Evolutionary conservation across 2,329 filamentous ascomycete genomes (phyloP), one percentile per base, ranked within the genome.

Genomic region (Cercospora sesami): DNA sequence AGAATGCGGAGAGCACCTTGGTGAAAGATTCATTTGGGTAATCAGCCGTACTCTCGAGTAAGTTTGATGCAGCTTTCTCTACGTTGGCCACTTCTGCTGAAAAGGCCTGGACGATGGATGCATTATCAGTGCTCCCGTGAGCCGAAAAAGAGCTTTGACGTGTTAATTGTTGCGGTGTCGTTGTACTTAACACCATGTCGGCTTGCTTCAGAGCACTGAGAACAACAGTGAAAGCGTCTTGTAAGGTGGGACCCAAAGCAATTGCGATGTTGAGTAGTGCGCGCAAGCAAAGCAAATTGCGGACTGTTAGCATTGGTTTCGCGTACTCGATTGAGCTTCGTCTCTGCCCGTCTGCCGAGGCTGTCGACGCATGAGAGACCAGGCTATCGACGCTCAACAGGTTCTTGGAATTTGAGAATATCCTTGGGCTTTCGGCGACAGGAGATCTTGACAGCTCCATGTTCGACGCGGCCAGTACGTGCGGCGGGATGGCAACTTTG

Each of bases 181-280:
- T 80, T 18, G 79, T 75, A 10, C 87, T 85, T 28, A 97, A 85
- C 4, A 98, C 89, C 70, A 96, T 89, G 74, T 98, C 95, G 2
- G 94, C 94, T 78, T 97, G 92, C 75, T 97, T 93, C 7, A 99
- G 82, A 0, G 94, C 96, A 75, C 96, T 94, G 1, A 99, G 85
- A 16, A 99, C 85, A 67, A 99, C 98, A 1, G 89, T 89, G 92
- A 96, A 99, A 0, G 94, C 91, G 14, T 86, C 84, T 39, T 91
- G 89, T 0, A 99, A 84, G 0, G 93, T 97, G 3, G 95, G 93
- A 0, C 95, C 95, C 1, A 99, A 82, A 2, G 95, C 95, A 75
- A 98, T 99, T 1, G 95, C 95, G 3, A 99, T 82, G 73, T 99
- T 99, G n/a, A 99, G 82, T 16, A 99, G 84, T 31, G 95, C 95